A percentile compares a stretch with the other conserved stretches of the same genome.
phyloP scores from a whole-genome alignment of 2,329 filamentous ascomycete species.

The Fusarium sublunatum region DNA sequence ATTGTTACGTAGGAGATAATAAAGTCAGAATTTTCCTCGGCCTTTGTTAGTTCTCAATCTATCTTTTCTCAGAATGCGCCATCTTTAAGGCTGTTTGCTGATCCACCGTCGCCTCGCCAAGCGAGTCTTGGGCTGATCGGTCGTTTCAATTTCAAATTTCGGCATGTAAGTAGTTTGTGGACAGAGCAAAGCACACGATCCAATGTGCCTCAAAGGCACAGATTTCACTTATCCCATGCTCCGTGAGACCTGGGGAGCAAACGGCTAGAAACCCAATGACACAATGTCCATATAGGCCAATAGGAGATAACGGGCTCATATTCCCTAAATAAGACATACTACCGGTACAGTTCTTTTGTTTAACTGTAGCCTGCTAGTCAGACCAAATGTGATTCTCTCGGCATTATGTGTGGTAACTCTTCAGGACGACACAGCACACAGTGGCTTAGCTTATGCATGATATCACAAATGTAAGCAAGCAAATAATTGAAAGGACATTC shows the following conservation, averaged over 20 bases:
- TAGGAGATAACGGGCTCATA: neutral
- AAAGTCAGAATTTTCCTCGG: neutral
- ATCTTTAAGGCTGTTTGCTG: neutral
- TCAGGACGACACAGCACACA: neutral
- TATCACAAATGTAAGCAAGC: neutral
- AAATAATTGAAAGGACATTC: neutral
- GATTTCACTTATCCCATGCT: slow-evolving; percentile 7
- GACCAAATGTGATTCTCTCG: neutral
- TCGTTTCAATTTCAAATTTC: neutral
- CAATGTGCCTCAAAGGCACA: slow-evolving; percentile 15
- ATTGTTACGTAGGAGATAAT: too few relatives aligned
- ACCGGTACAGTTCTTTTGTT: too few relatives aligned
- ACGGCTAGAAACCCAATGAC: neutral
- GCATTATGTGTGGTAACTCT: neutral
- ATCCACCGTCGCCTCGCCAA: neutral
- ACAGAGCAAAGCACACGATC: slow-evolving; percentile 1
- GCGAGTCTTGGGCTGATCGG: slow-evolving; percentile 1
- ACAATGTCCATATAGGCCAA: neutral
- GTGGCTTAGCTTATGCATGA: neutral
- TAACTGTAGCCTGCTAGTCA: neutral
- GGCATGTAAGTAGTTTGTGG: neutral
- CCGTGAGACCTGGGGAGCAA: slow-evolving; percentile 10
- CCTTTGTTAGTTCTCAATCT: neutral
- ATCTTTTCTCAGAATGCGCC: neutral
- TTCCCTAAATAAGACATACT: neutral